phyloP scores from a whole-genome alignment of 768 basidiomycete species.

The Hypsizygus marmoreus region DNA sequence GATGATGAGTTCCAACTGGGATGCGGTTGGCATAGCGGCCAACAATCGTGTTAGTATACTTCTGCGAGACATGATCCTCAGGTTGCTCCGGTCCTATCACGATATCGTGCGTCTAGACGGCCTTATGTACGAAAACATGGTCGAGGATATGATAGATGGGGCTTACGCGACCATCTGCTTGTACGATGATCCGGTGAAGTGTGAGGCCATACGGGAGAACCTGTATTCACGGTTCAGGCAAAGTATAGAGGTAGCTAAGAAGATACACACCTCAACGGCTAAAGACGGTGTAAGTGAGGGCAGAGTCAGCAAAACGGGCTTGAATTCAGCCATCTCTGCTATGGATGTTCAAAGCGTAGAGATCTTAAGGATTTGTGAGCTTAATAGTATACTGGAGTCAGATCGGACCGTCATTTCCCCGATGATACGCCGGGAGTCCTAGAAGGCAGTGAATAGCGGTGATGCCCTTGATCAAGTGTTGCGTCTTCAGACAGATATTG shows the following conservation, averaged over 20 bases:
- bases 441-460: too few relatives aligned
- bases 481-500: too few relatives aligned
- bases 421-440: too few relatives aligned
- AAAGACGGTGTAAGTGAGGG: slow-evolving; percentile 58
- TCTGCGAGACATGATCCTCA: slow-evolving; percentile 55
- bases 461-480: too few relatives aligned
- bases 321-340: slow-evolving; percentile 45
- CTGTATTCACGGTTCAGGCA: slow-evolving; percentile 36
- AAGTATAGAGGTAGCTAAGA: neutral
- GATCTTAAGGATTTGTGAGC: too few relatives aligned
- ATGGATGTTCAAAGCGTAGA: neutral
- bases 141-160: neutral
- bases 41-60: slow-evolving; percentile 73
- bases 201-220: slow-evolving; percentile 69
- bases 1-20: slow-evolving; percentile 53
- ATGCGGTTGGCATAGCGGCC: slow-evolving; percentile 76
- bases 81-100: slow-evolving; percentile 73
- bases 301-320: slow-evolving; percentile 54
- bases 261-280: slow-evolving; percentile 54
- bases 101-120: slow-evolving; percentile 67
- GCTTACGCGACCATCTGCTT: slow-evolving; percentile 62
- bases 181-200: slow-evolving; percentile 66
- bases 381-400: too few relatives aligned
- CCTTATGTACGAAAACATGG: neutral
- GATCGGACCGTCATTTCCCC: too few relatives aligned